Evolutionary conservation across 2,329 filamentous ascomycete species (phyloP).

Genomic region (Aspergillus aculeatus): DNA sequence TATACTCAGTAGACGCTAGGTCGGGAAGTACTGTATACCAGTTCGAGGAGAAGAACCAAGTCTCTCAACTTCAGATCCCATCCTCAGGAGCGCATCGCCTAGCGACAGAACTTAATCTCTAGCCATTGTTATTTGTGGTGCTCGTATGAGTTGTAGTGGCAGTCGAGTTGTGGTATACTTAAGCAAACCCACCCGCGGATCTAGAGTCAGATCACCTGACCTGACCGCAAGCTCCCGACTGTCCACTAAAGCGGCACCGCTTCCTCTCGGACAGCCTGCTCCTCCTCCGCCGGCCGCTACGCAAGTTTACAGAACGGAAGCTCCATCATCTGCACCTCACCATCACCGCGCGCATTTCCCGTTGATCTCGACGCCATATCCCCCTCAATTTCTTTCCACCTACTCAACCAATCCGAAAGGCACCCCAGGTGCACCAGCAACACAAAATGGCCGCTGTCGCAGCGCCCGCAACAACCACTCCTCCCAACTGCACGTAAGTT

Average conservation of each 20-base stretch:
- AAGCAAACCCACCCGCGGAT: neutral
- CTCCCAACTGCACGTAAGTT: constrained; percentile 44
- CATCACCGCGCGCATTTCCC: neutral
- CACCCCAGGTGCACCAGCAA: neutral
- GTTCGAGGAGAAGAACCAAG: too few relatives aligned
- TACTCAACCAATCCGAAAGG: constrained; percentile 11
- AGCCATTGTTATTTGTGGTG: constrained; percentile 39
- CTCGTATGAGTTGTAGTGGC: too few relatives aligned
- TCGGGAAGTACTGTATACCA: too few relatives aligned
- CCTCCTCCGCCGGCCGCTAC: too few relatives aligned
- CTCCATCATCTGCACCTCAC: neutral
- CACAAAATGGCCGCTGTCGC: constrained; percentile 36
- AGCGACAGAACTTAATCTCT: too few relatives aligned
- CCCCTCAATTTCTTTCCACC: neutral
- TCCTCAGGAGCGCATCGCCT: too few relatives aligned
- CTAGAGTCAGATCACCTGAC: constrained; percentile 7
- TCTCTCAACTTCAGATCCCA: too few relatives aligned
- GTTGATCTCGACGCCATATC: too few relatives aligned
- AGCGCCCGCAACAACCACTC: constrained; percentile 28
- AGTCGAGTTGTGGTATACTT: too few relatives aligned
- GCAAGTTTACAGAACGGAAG: constrained; percentile 1
- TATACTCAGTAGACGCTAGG: too few relatives aligned
- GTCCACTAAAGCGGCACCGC: constrained; percentile 12
- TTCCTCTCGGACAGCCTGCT: neutral
- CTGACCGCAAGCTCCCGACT: neutral